Base-by-base conservation (phyloP, 768 basidiomycete species). In the Leccinum fibrillosum region DNA sequence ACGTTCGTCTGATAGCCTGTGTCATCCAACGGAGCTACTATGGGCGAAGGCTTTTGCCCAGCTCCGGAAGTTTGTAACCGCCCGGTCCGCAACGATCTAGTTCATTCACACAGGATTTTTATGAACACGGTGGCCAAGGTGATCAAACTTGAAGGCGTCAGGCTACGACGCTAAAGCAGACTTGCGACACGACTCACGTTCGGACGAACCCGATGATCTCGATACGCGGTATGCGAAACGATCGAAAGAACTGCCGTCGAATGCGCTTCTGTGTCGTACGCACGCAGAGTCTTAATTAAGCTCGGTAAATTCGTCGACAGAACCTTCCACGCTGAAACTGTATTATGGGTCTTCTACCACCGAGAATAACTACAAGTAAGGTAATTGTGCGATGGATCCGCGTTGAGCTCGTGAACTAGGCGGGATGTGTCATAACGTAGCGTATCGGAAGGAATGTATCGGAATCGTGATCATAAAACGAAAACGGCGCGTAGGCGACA, bases 281-380 rank as follows among this genome's bases (percentile, higher is more conserved):
- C 26, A 32, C 32, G 32, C 32, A 12, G 4, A 32, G 1, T 45
- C 9, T 42, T 56, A 26, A 54, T 47, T 9, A 57, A 53, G 28
- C 48, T 23, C 34, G 34, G 19, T 19, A 53, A 25, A 21, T 9
- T 25, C 4, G 48, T 49, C n/a, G 23, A 42, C 35, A 53, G 15
- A 62, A 49, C 35, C 26, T 55, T 34, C 47, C 9, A 47, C 26
- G 39, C 44, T 23, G 42, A 47, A 52, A 53, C 64, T 28, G 48
- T 52, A 69, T 70, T 70, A 65, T 48, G 37, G 52, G 55, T 45
- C 8, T 55, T 17, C 35, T 58, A 48, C 56, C 55, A 45, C 59
- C 42, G 49, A 62, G 53, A 64, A 59, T 68, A 64, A 23, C 62
- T 47, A 60, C 66, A 58, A 70, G 61, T 67, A 67, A 28, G 57